These are phyloP conservation scores for barrel medic (Medicago truncatula) DNA, from an alignment of 306 rosid species.

Conservation along the genomic window DNA sequence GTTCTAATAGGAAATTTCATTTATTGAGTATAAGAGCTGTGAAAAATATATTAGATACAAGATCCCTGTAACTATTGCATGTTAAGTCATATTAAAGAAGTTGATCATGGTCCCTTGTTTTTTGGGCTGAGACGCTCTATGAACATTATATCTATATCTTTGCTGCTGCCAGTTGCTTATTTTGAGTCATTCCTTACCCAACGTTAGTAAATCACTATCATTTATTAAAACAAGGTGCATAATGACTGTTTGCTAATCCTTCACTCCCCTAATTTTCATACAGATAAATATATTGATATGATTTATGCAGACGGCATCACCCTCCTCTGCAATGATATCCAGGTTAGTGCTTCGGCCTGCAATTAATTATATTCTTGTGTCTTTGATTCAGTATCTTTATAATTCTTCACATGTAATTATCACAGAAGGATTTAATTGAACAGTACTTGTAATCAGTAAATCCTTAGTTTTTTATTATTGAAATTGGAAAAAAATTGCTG, in stretches of 20 bases:
- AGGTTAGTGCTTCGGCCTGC: conserved; percentile 60
- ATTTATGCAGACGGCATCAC: conserved; percentile 93
- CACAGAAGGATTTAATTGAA: conserved; percentile 5
- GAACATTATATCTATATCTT: background rate
- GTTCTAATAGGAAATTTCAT: background rate
- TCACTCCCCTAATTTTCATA: conserved; percentile 32
- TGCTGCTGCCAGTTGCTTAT: conserved; percentile 9
- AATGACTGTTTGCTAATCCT: conserved; percentile 39
- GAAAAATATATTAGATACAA: conserved; percentile 2
- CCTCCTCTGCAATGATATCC: conserved; percentile 87
- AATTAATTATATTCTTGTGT: conserved; percentile 30
- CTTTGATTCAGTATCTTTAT: background rate
- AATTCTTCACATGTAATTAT: background rate
- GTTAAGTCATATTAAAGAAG: conserved; percentile 10
- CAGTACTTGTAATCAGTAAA: conserved; percentile 1
- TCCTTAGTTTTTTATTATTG: background rate
- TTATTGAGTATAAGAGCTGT: conserved; percentile 3
- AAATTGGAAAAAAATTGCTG: background rate
- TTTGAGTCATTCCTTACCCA: conserved; percentile 13
- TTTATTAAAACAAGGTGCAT: conserved; percentile 26
- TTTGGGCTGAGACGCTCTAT: background rate
- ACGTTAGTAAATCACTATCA: conserved; percentile 9
- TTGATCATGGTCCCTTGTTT: background rate
- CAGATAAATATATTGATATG: conserved; percentile 89
- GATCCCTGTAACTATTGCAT: conserved; percentile 18